Conservation (phyloP, 352 stramenopile species). For the Globisporangium sylvaticum region DNA sequence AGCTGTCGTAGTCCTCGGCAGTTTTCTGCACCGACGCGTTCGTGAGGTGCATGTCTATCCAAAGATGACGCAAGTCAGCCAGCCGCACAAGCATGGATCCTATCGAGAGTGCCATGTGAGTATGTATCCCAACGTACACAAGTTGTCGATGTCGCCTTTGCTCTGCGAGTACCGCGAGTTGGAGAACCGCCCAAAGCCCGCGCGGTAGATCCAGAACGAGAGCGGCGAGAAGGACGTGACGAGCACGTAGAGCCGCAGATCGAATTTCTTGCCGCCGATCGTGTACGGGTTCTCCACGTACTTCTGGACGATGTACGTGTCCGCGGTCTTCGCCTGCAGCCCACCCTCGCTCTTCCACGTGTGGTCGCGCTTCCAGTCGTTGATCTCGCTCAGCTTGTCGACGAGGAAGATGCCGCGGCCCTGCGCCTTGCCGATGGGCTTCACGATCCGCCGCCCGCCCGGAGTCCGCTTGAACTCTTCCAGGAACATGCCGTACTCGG, state of each 20-base stretch:
- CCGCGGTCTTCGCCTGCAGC: constrained; percentile 38
- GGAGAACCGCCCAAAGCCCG: constrained; percentile 77
- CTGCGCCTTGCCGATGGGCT: constrained; percentile 85
- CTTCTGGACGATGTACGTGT: constrained; percentile 69
- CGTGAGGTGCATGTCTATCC: constrained; percentile 90
- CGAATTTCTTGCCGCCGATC: constrained; percentile 90
- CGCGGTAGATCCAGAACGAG: constrained; percentile 44
- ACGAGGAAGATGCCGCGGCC: constrained; percentile 87
- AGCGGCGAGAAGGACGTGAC: constrained; percentile 53
- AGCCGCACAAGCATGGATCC: neutral
- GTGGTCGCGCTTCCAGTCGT: constrained; percentile 81
- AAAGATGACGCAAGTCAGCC: neutral
- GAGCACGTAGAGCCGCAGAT: constrained; percentile 87
- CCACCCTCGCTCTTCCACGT: constrained; percentile 39
- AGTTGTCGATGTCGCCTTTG: constrained; percentile 28
- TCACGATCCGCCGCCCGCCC: constrained; percentile 91
- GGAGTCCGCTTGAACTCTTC: constrained; percentile 63
- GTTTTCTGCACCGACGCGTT: constrained; percentile 92
- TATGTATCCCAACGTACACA: constrained; percentile 17
- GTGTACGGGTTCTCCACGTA: constrained; percentile 90
- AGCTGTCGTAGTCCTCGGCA: constrained; percentile 68
- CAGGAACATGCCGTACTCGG: constrained; percentile 83
- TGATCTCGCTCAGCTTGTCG: constrained; percentile 85
- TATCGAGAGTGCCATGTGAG: neutral
- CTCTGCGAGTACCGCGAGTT: constrained; percentile 23